A percentile compares a stretch with the other conserved stretches of the same genome.
Evolutionary conservation across 2,329 filamentous ascomycete species (phyloP).

Genomic region (Alternaria sp.): DNA sequence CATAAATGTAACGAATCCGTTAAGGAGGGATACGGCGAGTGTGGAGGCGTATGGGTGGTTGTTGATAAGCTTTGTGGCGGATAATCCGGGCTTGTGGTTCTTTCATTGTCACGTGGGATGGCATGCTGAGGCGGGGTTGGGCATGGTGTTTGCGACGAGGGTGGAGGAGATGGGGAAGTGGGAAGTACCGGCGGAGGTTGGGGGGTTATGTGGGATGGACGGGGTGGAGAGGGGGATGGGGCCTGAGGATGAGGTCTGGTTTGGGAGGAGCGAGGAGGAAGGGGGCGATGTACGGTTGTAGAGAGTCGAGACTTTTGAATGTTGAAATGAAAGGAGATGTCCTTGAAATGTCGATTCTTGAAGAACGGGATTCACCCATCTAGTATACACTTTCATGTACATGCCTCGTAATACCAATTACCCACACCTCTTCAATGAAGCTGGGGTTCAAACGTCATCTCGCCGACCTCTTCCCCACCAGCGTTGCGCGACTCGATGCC

Average conservation of each 20-base stretch:
- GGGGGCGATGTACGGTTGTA: not conserved
- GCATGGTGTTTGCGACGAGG: slow-evolving; percentile 65
- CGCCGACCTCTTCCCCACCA: not conserved
- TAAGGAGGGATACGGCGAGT: slow-evolving; percentile 73
- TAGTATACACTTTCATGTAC: slow-evolving; percentile 2
- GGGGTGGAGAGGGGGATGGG: slow-evolving; percentile 53
- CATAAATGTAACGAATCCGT: slow-evolving; percentile 46
- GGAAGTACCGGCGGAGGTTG: slow-evolving; percentile 55
- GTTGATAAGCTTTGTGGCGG: slow-evolving; percentile 64
- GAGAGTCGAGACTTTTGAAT: not conserved
- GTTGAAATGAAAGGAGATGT: not conserved
- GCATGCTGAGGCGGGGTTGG: slow-evolving; percentile 40
- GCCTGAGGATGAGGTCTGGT: slow-evolving; percentile 59
- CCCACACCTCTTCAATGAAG: not conserved
- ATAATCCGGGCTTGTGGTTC: slow-evolving; percentile 67
- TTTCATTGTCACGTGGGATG: slow-evolving; percentile 83
- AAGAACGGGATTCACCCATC: not conserved
- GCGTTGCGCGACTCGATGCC: not conserved
- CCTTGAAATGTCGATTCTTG: not conserved
- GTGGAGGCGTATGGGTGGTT: slow-evolving; percentile 71
- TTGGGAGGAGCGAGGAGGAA: slow-evolving; percentile 31
- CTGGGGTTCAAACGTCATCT: not conserved
- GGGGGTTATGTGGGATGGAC: slow-evolving; percentile 54
- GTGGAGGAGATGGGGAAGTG: slow-evolving; percentile 54
- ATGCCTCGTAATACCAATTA: not conserved